A percentile compares a stretch with the other conserved stretches of the same genome.
These are phyloP conservation scores for Phyllachora maydis DNA, from an alignment of 2,329 filamentous ascomycete genomes.

Conservation along the genomic window DNA sequence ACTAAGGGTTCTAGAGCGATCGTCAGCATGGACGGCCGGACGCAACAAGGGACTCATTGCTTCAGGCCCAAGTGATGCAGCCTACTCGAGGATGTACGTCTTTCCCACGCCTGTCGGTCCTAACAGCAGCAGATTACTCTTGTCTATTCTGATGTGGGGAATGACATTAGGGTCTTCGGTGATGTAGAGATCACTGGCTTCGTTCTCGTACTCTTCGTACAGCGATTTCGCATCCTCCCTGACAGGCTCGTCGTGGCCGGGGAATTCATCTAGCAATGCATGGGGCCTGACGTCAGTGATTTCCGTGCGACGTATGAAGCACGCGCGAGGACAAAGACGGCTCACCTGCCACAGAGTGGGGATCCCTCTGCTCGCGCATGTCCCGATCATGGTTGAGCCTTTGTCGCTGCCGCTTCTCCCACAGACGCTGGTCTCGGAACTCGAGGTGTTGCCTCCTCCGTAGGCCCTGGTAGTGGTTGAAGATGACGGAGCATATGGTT, in stretches of 20 bases:
- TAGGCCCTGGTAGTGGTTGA: conserved; percentile 88
- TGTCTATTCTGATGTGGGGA: conserved; percentile 58
- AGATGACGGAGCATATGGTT: conserved; percentile 77
- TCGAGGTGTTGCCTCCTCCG: conserved; percentile 64
- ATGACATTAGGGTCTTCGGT: conserved; percentile 22
- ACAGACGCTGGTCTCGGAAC: conserved; percentile 31
- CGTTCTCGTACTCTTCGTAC: conserved; percentile 10
- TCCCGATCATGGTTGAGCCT: conserved; percentile 48
- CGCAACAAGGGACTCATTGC: too few species aligned
- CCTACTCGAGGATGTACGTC: conserved; percentile 68
- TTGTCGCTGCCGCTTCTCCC: conserved; percentile 50
- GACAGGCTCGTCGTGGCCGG: conserved; percentile 26
- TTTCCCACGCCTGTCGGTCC: conserved; percentile 93
- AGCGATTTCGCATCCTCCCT: too few species aligned
- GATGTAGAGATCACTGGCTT: conserved; percentile 19
- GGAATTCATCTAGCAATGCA: conserved; percentile 30
- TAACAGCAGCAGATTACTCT: conserved; percentile 81
- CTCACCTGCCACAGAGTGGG: conserved; percentile 66
- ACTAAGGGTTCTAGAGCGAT: conserved; percentile 52
- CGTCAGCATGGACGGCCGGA: neutral
- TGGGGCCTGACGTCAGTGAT: too few species aligned
- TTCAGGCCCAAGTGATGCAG: too few species aligned
- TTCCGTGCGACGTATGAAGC: too few species aligned
- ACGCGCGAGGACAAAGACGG: too few species aligned
- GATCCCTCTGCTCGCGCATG: conserved; percentile 27